A percentile compares a stretch with the other conserved stretches of the same genome.
phyloP scores from a whole-genome alignment of 768 basidiomycete species.

The Russula brevipes region DNA sequence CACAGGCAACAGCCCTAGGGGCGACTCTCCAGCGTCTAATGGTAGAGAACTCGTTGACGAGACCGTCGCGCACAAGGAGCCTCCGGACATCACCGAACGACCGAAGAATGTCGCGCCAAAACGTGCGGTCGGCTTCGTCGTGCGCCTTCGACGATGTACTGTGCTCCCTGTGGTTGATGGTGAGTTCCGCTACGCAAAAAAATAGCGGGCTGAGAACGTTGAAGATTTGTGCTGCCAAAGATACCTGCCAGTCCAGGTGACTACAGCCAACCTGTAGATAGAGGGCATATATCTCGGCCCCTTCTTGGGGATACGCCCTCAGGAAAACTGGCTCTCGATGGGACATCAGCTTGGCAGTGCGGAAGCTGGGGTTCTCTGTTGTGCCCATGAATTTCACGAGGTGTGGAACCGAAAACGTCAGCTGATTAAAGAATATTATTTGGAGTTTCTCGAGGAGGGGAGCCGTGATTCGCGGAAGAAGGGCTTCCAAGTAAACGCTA shows the following conservation, averaged over 20 bases:
- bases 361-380: not conserved
- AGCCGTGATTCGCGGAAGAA: not conserved
- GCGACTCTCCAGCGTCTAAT: not conserved
- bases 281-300: not conserved
- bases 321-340: accelerated
- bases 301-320: no score
- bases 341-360: not conserved
- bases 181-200: not conserved
- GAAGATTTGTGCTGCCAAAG: not conserved
- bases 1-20: not conserved
- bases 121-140: not conserved
- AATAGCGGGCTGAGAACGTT: not conserved
- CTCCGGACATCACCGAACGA: not conserved
- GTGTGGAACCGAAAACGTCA: not conserved
- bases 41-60: not conserved
- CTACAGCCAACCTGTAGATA: not conserved
- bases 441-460: not conserved
- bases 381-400: not conserved
- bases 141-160: not conserved
- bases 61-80: not conserved
- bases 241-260: not conserved
- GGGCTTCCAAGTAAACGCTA: not conserved
- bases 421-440: not conserved
- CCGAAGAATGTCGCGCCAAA: not conserved
- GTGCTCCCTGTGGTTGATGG: not conserved